Evolutionary conservation across 352 stramenopile species (phyloP), one percentile per base, ranked within the genome.

Genomic region (Aphanomyces invadans): DNA sequence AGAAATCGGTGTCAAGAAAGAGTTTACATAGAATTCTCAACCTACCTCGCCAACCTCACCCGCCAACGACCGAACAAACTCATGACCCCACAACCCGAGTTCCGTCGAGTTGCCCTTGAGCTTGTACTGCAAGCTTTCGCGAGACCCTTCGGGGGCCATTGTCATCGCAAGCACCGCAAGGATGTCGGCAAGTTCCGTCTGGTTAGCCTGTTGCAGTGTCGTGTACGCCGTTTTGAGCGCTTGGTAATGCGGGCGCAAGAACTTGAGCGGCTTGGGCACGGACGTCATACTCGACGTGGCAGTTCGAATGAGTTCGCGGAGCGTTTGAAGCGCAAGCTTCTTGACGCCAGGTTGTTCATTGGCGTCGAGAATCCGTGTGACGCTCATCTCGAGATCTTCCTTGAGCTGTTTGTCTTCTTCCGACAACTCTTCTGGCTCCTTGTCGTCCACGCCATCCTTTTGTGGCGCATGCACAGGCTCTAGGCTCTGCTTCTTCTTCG

Each of bases 211-310:
- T 21, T 57, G 11, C 29, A 70, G 53, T 2, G 48, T 61, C 25
- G 51, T 32, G 38, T 42, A 90, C 12, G 81, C 76, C 0, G 72
- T 74, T 79, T 98, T 99, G 15, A 99, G 78, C 23, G 76, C 69
- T 28, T 89, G 88, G 78, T 98, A 99, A 62, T 97, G 96, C 7
- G 96, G 96, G 0, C 92, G 81, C 60, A 99, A 75, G 71, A 99
- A 99, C 86, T 99, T 99, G 46, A 99, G 83, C 33, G 97, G 97
- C 85, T 99, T 99, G 10, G 97, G 97, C 32, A 99, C 97, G 25
- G 89, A 98, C 55, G 97, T 99, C 97, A 99, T 99, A 46, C 92
- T 98, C 15, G 91, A 97, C 63, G 97, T 99, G 25, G 97, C 89
- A 33, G 87, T 96, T 46, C 93, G 86, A 66, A 99, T 98, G 80